A percentile compares a stretch with the other conserved stretches of the same genome.
These are phyloP conservation scores for Penicillium argentinense DNA, from an alignment of 495 filamentous ascomycete genomes.

Conservation along the genomic window DNA sequence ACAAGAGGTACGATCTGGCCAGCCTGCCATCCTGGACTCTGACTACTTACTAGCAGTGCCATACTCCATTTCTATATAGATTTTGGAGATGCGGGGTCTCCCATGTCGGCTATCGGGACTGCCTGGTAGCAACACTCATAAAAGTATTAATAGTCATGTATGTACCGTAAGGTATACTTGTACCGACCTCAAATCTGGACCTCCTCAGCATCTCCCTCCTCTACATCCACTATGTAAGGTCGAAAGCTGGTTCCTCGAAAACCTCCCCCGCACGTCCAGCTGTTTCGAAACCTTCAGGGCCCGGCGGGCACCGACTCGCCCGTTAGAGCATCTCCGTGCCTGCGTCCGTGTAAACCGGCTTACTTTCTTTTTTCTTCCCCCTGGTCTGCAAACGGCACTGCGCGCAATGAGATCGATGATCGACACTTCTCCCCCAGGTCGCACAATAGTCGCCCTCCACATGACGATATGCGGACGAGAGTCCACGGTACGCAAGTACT, in stretches of 20 bases:
- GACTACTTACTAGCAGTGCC: no score
- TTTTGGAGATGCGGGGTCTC: no score
- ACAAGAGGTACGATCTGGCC: constrained; percentile 1
- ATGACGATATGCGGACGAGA: constrained; percentile 13
- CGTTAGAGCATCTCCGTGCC: constrained; percentile 18
- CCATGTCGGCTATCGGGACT: no score
- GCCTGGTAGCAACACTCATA: no score
- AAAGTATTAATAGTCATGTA: no score
- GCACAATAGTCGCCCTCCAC: constrained; percentile 5
- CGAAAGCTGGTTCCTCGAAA: no score
- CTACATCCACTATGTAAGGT: no score
- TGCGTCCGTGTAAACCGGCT: constrained; percentile 14
- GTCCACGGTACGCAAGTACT: constrained; percentile 19
- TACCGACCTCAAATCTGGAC: no score
- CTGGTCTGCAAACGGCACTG: constrained; percentile 19
- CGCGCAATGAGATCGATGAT: constrained; percentile 20
- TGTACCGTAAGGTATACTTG: no score
- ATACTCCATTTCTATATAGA: no score
- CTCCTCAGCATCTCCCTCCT: no score
- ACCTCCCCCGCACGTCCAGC: background rate
- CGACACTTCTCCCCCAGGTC: constrained; percentile 5
- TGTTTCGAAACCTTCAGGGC: constrained; percentile 26
- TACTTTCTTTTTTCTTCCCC: background rate
- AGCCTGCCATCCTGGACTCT: no score
- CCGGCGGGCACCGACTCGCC: constrained; percentile 19